phyloP scores from a whole-genome alignment of 2,329 filamentous ascomycete genomes.

The Botrytis porri region DNA sequence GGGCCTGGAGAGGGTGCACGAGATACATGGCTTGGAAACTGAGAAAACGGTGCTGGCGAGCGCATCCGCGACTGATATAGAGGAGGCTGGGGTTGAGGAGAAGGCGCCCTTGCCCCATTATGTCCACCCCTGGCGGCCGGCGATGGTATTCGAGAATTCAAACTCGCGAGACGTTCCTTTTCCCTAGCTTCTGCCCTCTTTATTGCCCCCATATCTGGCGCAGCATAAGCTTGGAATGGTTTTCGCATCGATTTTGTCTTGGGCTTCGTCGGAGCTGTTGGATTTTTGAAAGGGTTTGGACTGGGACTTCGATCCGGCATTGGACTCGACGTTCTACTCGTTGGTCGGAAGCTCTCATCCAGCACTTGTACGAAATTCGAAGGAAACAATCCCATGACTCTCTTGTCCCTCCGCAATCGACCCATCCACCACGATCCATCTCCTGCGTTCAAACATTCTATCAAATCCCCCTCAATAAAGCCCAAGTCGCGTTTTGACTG shows the following conservation, averaged over 20 bases:
- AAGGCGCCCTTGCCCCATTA: constrained; percentile 30
- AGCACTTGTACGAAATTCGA: constrained; percentile 96
- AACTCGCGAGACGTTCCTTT: constrained; percentile 33
- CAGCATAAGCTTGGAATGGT: constrained; percentile 64
- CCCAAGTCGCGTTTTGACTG: constrained; percentile 89
- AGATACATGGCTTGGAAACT: background rate
- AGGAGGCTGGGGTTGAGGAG: constrained; percentile 34
- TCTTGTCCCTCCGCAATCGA: constrained; percentile 80
- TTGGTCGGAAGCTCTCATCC: constrained; percentile 78
- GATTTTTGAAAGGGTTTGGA: constrained; percentile 36
- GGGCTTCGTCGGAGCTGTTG: constrained; percentile 34
- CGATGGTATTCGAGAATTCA: constrained; percentile 31
- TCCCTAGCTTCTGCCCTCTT: constrained; percentile 42
- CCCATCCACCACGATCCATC: constrained; percentile 99
- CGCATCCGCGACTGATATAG: constrained; percentile 39
- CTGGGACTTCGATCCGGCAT: constrained; percentile 36
- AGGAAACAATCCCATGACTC: constrained; percentile 89
- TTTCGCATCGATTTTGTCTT: constrained; percentile 62
- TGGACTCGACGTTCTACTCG: constrained; percentile 58
- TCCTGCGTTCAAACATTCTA: constrained; percentile 96
- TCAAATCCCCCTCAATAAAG: constrained; percentile 95
- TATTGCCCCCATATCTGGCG: constrained; percentile 62
- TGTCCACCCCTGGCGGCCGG: constrained; percentile 29
- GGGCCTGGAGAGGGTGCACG: constrained; percentile 12
- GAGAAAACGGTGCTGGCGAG: constrained; percentile 40